Conservation (phyloP, 768 basidiomycete genomes). For the Auricularia sp. region DNA sequence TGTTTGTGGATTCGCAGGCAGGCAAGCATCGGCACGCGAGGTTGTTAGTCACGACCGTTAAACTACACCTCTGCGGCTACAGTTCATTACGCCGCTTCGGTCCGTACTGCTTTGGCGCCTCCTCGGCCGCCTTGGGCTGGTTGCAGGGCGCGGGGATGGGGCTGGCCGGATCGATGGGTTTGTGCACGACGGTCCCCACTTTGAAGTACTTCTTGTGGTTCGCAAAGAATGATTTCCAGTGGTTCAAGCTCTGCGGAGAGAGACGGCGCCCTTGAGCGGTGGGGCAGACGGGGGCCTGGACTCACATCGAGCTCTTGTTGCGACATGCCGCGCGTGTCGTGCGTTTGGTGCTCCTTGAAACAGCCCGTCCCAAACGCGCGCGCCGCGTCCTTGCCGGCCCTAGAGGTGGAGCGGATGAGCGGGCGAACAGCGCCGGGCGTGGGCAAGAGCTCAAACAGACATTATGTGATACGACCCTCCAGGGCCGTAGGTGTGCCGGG, state of each 20-base stretch:
- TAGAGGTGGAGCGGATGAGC: conserved; percentile 16
- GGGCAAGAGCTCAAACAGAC: conserved; percentile 27
- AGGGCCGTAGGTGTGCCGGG: conserved; percentile 68
- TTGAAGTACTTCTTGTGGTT: conserved; percentile 71
- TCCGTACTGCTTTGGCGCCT: conserved; percentile 11
- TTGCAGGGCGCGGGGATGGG: conserved; percentile 71
- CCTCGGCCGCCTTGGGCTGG: conserved; percentile 38
- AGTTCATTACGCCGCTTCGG: conserved; percentile 20
- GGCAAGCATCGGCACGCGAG: too few relatives aligned
- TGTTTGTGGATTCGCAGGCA: too few relatives aligned
- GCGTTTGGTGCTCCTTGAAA: conserved; percentile 81
- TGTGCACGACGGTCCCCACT: conserved; percentile 66
- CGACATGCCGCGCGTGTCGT: conserved; percentile 77
- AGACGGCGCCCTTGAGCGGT: background rate
- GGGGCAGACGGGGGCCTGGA: background rate
- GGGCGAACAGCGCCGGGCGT: conserved; percentile 6
- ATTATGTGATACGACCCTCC: conserved; percentile 76
- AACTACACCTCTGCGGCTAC: conserved; percentile 17
- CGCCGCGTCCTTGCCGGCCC: conserved; percentile 82
- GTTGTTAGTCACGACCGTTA: background rate
- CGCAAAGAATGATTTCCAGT: conserved; percentile 87
- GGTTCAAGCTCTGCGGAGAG: conserved; percentile 50
- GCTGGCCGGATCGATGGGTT: conserved; percentile 62
- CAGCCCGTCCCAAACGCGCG: conserved; percentile 91
- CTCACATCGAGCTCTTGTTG: conserved; percentile 61